These are phyloP conservation scores for Flaveria sonorensis DNA, from an alignment of 129 eudicot genomes.

Conservation along the genomic window DNA sequence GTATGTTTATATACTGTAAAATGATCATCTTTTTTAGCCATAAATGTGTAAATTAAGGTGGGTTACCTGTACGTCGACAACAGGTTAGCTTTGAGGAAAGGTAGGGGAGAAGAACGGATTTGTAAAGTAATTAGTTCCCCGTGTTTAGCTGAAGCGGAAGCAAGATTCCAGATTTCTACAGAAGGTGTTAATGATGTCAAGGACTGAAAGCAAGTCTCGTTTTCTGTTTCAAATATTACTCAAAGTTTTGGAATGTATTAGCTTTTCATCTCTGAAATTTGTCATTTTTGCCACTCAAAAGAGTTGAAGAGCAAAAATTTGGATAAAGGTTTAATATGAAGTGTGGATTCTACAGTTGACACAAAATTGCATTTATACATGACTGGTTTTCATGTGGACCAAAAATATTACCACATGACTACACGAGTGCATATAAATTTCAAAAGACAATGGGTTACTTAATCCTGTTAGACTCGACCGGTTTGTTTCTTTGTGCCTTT, in stretches of 20 bases:
- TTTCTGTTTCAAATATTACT: conserved; percentile 15
- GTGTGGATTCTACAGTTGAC: too few species aligned
- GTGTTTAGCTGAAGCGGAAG: conserved; percentile 96
- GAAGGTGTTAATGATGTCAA: conserved; percentile 95
- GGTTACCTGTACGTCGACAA: background rate
- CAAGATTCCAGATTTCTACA: conserved; percentile 73
- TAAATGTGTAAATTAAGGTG: background rate
- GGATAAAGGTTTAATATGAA: background rate
- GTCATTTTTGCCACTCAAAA: background rate
- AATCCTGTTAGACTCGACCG: too few species aligned
- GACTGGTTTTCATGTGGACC: too few species aligned
- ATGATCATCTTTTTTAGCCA: background rate
- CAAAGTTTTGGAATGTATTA: background rate
- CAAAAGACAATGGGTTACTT: too few species aligned
- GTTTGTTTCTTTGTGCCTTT: too few species aligned
- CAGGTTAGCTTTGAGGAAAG: conserved; percentile 87
- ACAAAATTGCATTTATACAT: too few species aligned
- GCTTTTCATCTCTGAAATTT: background rate
- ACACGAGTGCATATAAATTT: too few species aligned
- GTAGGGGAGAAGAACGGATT: conserved; percentile 92
- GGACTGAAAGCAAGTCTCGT: conserved; percentile 43
- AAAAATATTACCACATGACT: too few species aligned
- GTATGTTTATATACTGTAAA: conserved; percentile 29
- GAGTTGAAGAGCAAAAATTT: background rate
- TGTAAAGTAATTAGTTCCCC: conserved; percentile 97